Evolutionary conservation across 2,329 filamentous ascomycete species (phyloP), one percentile per base, ranked within the genome.

Genomic region (Apiospora kogelbergensis): DNA sequence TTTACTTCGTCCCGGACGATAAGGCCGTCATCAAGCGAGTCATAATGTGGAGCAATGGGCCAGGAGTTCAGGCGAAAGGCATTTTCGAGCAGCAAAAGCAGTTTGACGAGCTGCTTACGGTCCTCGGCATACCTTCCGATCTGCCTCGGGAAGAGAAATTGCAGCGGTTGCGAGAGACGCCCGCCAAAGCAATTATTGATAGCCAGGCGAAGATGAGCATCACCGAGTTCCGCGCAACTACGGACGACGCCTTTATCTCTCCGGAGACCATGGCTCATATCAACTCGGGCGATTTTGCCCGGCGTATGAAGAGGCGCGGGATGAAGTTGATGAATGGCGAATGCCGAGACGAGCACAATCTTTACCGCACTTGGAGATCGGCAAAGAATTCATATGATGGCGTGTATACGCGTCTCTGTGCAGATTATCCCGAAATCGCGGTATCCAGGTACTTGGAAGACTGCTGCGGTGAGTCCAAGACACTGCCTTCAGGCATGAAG

Each of bases 11-110:
- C 22, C 81, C 84, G 0, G 78, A 80, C 11, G 74, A 80, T 4
- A 80, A 85, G 63, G 76, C 81, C 0, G 78, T 89, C 53, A 82
- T 89, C 67, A 83, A 82, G 68, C 79, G 85, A 67, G 84, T 80
- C 10, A 80, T 86, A 63, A 88, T 89, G 83, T 71, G 64, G 65
- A 63, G 17, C 48, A 73, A 76, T 17, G 72, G 69, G 3, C 66
- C 72, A 22, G 69, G 69, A 13, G 46, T 69, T 41, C 66, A 66
- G 44, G 53, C 63, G 5, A 72, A 70, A 26, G 72, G 70, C 20
- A 67, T 72, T 3, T n/a, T 46, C 41, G 71, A 74, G 22, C 70
- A 70, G 64, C 70, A 71, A 44, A 66, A 68, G 33, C 70, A 71
- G 30, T 71, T 71, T 37, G 68, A 71, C 24, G 70, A 71, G 42